These are phyloP conservation scores for Diaporthe ampelina DNA, from an alignment of 2,329 filamentous ascomycete species.

Conservation along the genomic window DNA sequence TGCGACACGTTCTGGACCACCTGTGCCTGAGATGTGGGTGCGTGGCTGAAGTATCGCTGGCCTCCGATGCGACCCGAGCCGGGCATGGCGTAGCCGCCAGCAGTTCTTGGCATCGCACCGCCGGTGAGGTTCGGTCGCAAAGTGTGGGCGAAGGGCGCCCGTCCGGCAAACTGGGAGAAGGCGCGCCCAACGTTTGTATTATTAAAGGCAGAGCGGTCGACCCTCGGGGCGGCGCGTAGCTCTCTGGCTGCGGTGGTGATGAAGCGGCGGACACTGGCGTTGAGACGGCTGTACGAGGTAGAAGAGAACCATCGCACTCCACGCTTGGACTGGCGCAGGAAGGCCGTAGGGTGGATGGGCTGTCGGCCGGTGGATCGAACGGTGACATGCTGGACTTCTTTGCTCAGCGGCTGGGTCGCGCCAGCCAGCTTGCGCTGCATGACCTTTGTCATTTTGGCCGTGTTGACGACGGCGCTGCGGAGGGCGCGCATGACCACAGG, in stretches of 20 bases:
- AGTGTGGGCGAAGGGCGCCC: slow-evolving; percentile 88
- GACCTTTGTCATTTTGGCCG: slow-evolving; percentile 63
- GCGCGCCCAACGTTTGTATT: slow-evolving; percentile 64
- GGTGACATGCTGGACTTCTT: slow-evolving; percentile 61
- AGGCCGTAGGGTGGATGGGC: slow-evolving; percentile 65
- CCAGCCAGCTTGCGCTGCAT: slow-evolving; percentile 64
- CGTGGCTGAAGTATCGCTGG: slow-evolving; percentile 90
- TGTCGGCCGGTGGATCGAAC: slow-evolving; percentile 61
- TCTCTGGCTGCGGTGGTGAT: slow-evolving; percentile 59
- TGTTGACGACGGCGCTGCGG: slow-evolving; percentile 60
- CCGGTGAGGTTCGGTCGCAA: slow-evolving; percentile 94
- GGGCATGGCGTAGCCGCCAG: slow-evolving; percentile 85
- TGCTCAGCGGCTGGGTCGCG: slow-evolving; percentile 60
- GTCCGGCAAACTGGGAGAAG: slow-evolving; percentile 75
- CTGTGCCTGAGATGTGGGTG: slow-evolving; percentile 86
- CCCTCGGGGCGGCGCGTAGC: slow-evolving; percentile 51
- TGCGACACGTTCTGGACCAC: slow-evolving; percentile 96
- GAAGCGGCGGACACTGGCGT: slow-evolving; percentile 64
- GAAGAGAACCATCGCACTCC: slow-evolving; percentile 65
- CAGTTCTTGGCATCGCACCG: slow-evolving; percentile 84
- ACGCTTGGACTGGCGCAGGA: slow-evolving; percentile 65
- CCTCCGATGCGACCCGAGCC: slow-evolving; percentile 79
- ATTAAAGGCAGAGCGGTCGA: slow-evolving; percentile 65
- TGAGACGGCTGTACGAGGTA: slow-evolving; percentile 57
- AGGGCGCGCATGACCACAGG: slow-evolving; percentile 68